A percentile compares a stretch with the other conserved stretches of the same genome.
Conservation (phyloP, 2,329 filamentous ascomycete genomes). For the Ophiocordyceps camponoti-saundersi region DNA sequence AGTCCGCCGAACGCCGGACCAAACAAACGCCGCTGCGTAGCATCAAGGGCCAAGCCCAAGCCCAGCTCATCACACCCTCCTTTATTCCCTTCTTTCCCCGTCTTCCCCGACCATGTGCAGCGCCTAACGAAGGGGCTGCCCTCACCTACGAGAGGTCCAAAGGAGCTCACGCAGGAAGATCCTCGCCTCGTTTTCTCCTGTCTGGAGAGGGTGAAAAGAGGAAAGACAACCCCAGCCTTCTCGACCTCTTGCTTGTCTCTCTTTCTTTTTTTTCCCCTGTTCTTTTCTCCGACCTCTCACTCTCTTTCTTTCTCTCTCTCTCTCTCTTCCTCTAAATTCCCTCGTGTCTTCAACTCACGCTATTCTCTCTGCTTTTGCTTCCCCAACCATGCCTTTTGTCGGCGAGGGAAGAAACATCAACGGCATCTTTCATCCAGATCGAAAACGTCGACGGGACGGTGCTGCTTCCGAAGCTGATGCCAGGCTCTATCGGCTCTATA, state of each 20-base stretch:
- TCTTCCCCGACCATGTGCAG: no score
- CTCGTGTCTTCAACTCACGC: not conserved
- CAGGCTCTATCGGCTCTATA: conserved; percentile 9
- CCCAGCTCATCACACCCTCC: not conserved
- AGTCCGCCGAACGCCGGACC: conserved; percentile 1
- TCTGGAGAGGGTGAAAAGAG: no score
- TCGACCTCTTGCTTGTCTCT: not conserved
- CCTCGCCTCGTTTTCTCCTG: no score
- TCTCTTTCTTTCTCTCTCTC: not conserved
- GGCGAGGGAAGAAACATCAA: conserved; percentile 5
- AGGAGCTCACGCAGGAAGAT: no score
- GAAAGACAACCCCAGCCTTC: not conserved
- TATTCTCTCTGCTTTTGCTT: not conserved
- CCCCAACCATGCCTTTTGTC: conserved; percentile 18
- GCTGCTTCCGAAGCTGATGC: conserved; percentile 7
- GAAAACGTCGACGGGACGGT: conserved; percentile 17
- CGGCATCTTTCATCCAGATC: conserved; percentile 12
- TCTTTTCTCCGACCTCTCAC: not conserved
- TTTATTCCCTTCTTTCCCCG: not conserved
- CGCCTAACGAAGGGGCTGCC: no score
- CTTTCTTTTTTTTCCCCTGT: not conserved
- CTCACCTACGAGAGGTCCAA: no score
- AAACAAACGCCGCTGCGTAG: conserved; percentile 1
- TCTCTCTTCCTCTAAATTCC: not conserved
- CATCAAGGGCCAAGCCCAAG: not conserved